Conservation (phyloP, 2,329 filamentous ascomycete genomes). For the Pestalotiopsis sp. region DNA sequence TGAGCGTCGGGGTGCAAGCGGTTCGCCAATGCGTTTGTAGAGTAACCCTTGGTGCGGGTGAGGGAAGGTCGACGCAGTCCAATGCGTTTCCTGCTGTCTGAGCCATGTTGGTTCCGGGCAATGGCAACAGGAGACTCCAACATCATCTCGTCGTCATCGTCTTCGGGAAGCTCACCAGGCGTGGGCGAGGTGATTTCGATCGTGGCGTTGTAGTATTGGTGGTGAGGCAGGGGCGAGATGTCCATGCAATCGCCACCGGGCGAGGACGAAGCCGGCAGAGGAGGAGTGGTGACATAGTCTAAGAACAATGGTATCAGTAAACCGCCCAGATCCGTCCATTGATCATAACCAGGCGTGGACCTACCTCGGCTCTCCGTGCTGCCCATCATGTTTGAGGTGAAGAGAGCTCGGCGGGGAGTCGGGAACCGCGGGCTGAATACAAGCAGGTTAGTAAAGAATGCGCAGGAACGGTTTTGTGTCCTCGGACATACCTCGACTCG, state of each 20-base stretch:
- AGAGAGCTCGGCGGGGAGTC: slow-evolving; percentile 81
- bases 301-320: slow-evolving; percentile 24
- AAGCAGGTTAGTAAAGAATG: slow-evolving; percentile 13
- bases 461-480: too few relatives aligned
- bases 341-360: slow-evolving; percentile 22
- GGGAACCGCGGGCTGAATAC: slow-evolving; percentile 71
- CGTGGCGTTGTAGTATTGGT: slow-evolving; percentile 66
- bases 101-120: slow-evolving; percentile 44
- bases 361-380: slow-evolving; percentile 60
- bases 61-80: slow-evolving; percentile 74
- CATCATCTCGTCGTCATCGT: slow-evolving; percentile 47
- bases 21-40: slow-evolving; percentile 63
- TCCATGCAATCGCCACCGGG: slow-evolving; percentile 86
- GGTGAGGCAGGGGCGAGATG: slow-evolving; percentile 89
- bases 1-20: slow-evolving; percentile 64
- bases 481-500: slow-evolving; percentile 68
- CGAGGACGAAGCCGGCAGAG: slow-evolving; percentile 75
- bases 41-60: slow-evolving; percentile 71
- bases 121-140: slow-evolving; percentile 57
- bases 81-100: slow-evolving; percentile 61
- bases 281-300: slow-evolving; percentile 82
- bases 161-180: slow-evolving; percentile 49
- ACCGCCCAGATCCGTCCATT: slow-evolving; percentile 1
- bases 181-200: slow-evolving; percentile 73
- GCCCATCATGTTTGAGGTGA: slow-evolving; percentile 70